Conservation (phyloP, 176 grass and related monocot genomes). For the Paspalum vaginatum region DNA sequence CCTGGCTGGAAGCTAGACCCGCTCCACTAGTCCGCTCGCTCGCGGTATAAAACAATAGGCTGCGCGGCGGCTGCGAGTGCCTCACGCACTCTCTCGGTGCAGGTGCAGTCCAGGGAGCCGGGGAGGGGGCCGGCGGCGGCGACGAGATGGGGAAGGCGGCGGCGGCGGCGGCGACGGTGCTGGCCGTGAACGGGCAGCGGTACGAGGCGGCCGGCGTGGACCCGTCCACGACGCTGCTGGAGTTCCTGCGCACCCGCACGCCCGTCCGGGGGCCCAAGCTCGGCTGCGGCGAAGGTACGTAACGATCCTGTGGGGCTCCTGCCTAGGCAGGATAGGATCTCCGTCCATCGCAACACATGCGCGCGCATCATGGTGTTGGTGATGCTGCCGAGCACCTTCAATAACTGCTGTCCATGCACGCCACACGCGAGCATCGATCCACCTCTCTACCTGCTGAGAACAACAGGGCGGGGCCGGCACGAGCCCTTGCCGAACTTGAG, state of each 20-base stretch:
- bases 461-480: too few species aligned
- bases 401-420: too few species aligned
- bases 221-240: conserved; percentile 72
- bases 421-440: too few species aligned
- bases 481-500: too few species aligned
- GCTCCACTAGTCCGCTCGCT: too few species aligned
- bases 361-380: too few species aligned
- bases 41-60: not conserved
- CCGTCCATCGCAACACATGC: too few species aligned
- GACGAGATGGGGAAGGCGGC: conserved; percentile 20
- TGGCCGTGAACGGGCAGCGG: conserved; percentile 70
- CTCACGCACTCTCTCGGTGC: not conserved
- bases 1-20: too few species aligned
- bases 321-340: too few species aligned
- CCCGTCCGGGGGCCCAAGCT: conserved; percentile 75
- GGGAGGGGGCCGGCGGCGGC: not conserved
- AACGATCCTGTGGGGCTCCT: too few species aligned
- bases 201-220: conserved; percentile 55
- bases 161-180: conserved; percentile 36
- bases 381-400: too few species aligned
- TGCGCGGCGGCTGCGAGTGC: not conserved
- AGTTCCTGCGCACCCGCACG: conserved; percentile 71
- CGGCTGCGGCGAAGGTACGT: conserved; percentile 78
- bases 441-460: too few species aligned
- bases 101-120: not conserved